phyloP scores from a whole-genome alignment of 768 basidiomycete species.

The Trametes punicea region DNA sequence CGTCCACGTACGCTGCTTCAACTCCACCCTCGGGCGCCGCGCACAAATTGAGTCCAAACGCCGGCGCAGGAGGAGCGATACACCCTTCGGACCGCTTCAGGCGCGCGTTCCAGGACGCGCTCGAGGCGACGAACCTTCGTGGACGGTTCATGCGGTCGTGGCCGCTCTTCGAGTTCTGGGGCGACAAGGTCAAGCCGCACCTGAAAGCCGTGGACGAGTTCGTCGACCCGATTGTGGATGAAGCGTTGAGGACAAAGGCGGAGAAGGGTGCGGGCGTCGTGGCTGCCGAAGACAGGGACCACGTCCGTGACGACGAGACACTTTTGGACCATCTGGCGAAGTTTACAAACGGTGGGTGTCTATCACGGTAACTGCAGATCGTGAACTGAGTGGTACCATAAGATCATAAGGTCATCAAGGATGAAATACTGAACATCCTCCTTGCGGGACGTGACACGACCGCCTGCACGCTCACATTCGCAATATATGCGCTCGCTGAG shows the following conservation, averaged over 20 bases:
- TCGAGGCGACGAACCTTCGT: conserved; percentile 39
- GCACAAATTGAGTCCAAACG: too few species aligned
- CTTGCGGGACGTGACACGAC: conserved; percentile 58
- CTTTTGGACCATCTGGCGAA: conserved; percentile 48
- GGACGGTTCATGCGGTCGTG: conserved; percentile 42
- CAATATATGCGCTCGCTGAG: conserved; percentile 51
- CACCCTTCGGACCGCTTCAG: conserved; percentile 35
- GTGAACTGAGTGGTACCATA: too few species aligned
- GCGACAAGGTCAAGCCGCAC: conserved; percentile 42
- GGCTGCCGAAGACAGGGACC: conserved; percentile 9
- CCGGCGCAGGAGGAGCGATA: neutral
- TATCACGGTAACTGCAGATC: too few species aligned
- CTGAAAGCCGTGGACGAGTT: conserved; percentile 49
- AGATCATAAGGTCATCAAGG: conserved; percentile 46
- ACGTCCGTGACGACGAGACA: conserved; percentile 28
- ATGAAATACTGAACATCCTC: conserved; percentile 53
- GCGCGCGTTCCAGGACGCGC: conserved; percentile 48
- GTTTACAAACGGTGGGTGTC: conserved; percentile 45
- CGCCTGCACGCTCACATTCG: conserved; percentile 49
- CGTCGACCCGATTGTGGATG: conserved; percentile 49
- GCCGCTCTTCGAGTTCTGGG: conserved; percentile 52
- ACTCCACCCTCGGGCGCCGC: too few species aligned
- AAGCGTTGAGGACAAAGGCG: conserved; percentile 41
- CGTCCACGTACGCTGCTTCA: neutral
- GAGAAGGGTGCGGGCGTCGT: conserved; percentile 14